phyloP scores from a whole-genome alignment of 2,329 filamentous ascomycete genomes.

The Magnaporthales sp. region DNA sequence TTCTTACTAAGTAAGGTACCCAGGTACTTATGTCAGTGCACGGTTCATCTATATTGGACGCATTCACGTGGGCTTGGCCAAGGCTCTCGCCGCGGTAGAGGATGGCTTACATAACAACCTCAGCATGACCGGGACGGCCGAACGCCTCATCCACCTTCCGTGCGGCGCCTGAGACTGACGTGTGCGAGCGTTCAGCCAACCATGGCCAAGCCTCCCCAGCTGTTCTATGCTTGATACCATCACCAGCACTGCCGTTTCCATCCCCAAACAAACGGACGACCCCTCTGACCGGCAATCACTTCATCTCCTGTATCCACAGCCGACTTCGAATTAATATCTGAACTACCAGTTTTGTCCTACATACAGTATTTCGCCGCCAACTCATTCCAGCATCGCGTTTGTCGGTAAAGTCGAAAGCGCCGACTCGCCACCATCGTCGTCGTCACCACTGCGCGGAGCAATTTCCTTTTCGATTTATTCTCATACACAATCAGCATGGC shows the following conservation, averaged over 20 bases:
- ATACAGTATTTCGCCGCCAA: neutral
- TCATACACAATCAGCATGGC: constrained; percentile 53
- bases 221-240: neutral
- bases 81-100: neutral
- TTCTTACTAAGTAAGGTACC: neutral
- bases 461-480: neutral
- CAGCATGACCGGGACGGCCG: constrained; percentile 2
- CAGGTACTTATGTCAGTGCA: neutral
- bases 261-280: constrained; percentile 2
- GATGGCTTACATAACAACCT: constrained; percentile 1
- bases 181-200: constrained; percentile 5
- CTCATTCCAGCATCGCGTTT: neutral
- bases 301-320: neutral
- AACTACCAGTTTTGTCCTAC: neutral
- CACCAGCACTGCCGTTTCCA: neutral
- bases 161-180: constrained; percentile 5
- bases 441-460: neutral
- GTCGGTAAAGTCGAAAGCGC: neutral
- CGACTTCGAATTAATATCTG: neutral
- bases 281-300: neutral
- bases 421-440: neutral
- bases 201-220: neutral
- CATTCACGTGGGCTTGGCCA: constrained; percentile 5
- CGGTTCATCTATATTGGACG: neutral
- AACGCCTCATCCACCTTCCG: neutral